Conservation (phyloP, 2,329 filamentous ascomycete species). For the Penicillium expansum region DNA sequence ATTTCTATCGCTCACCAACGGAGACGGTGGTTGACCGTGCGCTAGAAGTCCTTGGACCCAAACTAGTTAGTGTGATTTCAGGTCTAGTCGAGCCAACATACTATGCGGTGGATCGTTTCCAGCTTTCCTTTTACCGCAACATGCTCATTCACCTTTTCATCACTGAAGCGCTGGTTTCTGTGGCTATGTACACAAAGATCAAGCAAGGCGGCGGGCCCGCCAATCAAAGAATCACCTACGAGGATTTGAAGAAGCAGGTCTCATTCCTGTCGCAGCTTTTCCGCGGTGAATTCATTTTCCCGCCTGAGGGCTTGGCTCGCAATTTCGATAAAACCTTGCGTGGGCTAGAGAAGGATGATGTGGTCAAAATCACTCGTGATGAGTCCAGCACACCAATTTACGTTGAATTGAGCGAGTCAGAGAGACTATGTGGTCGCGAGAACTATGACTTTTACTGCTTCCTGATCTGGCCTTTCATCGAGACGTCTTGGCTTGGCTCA, state of each 20-base stretch:
- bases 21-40: constrained; percentile 83
- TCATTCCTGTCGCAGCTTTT: constrained; percentile 90
- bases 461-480: constrained; percentile 96
- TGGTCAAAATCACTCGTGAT: constrained; percentile 65
- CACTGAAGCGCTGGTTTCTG: constrained; percentile 84
- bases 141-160: constrained; percentile 99
- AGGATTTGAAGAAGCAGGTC: constrained; percentile 73
- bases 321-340: constrained; percentile 79
- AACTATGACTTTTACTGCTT: constrained; percentile 99
- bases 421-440: constrained; percentile 76
- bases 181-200: constrained; percentile 83
- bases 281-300: constrained; percentile 95
- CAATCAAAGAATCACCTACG: constrained; percentile 74
- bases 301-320: constrained; percentile 72
- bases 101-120: constrained; percentile 92
- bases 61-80: constrained; percentile 76
- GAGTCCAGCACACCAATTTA: constrained; percentile 56
- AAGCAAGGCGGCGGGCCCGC: constrained; percentile 85
- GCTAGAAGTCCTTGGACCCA: constrained; percentile 84
- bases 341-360: constrained; percentile 72
- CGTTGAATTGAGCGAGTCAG: constrained; percentile 71
- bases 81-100: constrained; percentile 87
- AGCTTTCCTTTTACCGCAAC: constrained; percentile 96
- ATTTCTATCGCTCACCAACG: constrained; percentile 80
- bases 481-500: constrained; percentile 87